Evolutionary conservation across 495 filamentous ascomycete species (phyloP).

Genomic region (Pseudevernia furfuracea): DNA sequence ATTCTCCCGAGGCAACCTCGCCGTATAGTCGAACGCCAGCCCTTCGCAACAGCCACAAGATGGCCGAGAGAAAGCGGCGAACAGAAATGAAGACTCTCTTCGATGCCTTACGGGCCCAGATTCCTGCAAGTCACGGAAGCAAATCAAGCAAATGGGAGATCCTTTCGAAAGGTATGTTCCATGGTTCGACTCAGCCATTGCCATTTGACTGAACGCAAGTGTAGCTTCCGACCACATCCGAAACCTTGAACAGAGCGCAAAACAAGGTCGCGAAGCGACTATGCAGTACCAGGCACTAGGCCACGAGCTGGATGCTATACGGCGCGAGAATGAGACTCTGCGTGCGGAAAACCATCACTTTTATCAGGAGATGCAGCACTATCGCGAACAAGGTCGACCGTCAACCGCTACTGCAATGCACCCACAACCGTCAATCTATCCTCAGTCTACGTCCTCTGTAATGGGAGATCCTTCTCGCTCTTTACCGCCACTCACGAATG

Average conservation of each 20-base stretch:
- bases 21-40: constrained; percentile 94
- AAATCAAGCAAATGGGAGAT: constrained; percentile 99
- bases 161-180: constrained; percentile 71
- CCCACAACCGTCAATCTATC: constrained; percentile 36
- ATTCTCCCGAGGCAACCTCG: constrained; percentile 47
- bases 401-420: constrained; percentile 35
- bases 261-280: constrained; percentile 33
- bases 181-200: neutral
- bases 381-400: constrained; percentile 22
- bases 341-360: constrained; percentile 51
- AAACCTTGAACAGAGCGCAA: constrained; percentile 34
- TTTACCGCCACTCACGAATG: constrained; percentile 46
- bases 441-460: constrained; percentile 29
- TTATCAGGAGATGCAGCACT: constrained; percentile 28
- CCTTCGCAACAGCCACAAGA: constrained; percentile 88
- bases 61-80: constrained; percentile 89
- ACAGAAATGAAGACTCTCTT: constrained; percentile 99
- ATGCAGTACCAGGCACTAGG: constrained; percentile 31
- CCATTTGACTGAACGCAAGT: constrained; percentile 26
- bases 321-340: constrained; percentile 42
- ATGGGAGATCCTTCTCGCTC: constrained; percentile 43
- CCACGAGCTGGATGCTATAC: constrained; percentile 41
- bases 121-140: constrained; percentile 78
- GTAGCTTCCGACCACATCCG: constrained; percentile 39
- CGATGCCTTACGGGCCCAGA: constrained; percentile 70